phyloP scores from a whole-genome alignment of 352 stramenopile species.

The Globisporangium lucens region DNA sequence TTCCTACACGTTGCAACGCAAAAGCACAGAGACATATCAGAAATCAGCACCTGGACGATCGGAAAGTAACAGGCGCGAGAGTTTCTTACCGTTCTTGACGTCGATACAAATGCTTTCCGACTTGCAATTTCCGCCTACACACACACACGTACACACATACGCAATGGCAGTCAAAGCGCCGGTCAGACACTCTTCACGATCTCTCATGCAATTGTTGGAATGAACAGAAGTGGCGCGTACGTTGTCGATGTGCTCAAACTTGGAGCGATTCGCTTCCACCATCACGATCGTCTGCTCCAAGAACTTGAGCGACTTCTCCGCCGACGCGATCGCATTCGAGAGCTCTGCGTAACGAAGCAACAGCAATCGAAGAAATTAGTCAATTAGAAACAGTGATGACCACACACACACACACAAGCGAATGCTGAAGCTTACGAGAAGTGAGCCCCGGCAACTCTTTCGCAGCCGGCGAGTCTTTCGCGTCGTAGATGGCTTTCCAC shows the following conservation, averaged over 20 bases:
- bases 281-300: constrained; percentile 81
- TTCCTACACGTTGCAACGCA: constrained; percentile 31
- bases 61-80: background rate
- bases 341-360: constrained; percentile 43
- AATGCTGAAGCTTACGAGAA: constrained; percentile 23
- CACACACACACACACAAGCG: background rate
- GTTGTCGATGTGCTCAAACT: constrained; percentile 80
- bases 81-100: constrained; percentile 34
- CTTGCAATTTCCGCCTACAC: constrained; percentile 50
- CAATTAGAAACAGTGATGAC: background rate
- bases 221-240: background rate
- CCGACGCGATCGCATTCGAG: constrained; percentile 37
- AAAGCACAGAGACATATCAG: background rate
- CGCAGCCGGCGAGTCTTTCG: constrained; percentile 31
- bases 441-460: constrained; percentile 62
- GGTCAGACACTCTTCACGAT: background rate
- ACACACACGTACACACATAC: background rate
- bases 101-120: constrained; percentile 66
- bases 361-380: background rate
- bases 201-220: background rate
- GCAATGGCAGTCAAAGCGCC: background rate
- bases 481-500: constrained; percentile 58
- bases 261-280: constrained; percentile 74
- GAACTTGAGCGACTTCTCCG: constrained; percentile 79
- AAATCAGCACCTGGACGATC: background rate